These are phyloP conservation scores for Magnaporthiopsis rhizophila DNA, from an alignment of 2,329 filamentous ascomycete genomes.

Conservation along the genomic window DNA sequence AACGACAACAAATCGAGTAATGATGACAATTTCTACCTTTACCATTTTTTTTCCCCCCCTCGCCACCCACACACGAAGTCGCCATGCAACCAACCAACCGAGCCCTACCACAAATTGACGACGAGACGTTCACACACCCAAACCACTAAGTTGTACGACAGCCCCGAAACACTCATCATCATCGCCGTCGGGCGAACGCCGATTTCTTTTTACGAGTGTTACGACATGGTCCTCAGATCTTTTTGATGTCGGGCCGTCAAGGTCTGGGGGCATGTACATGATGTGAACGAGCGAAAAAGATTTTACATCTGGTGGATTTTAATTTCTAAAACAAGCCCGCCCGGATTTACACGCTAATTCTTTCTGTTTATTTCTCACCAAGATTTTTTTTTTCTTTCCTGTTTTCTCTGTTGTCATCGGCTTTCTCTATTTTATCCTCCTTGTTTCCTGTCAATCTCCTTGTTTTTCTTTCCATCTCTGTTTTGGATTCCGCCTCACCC, in stretches of 20 bases:
- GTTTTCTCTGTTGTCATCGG: conserved; percentile 2
- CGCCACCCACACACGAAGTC: background rate
- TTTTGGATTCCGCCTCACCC: background rate
- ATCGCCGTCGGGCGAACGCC: background rate
- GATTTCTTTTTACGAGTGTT: background rate
- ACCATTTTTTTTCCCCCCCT: background rate
- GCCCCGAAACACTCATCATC: background rate
- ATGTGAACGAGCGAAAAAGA: conserved; percentile 3
- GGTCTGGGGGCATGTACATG: conserved; percentile 1
- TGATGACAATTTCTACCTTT: background rate
- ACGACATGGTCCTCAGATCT: background rate
- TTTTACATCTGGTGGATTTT: conserved; percentile 4
- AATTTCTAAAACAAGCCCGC: conserved; percentile 2
- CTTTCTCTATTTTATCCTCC: conserved; percentile 2
- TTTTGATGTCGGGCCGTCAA: background rate
- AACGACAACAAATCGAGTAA: background rate
- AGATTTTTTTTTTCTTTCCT: background rate
- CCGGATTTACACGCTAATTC: conserved; percentile 1
- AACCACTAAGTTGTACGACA: background rate
- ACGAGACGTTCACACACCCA: background rate
- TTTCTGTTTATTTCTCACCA: conserved; percentile 8
- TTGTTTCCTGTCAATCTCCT: conserved; percentile 11
- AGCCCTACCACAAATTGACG: background rate
- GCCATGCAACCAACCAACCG: background rate
- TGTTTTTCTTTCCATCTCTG: background rate